Base-by-base conservation (phyloP, 257 asterid genomes). In the Paraleonurus japonicus region DNA sequence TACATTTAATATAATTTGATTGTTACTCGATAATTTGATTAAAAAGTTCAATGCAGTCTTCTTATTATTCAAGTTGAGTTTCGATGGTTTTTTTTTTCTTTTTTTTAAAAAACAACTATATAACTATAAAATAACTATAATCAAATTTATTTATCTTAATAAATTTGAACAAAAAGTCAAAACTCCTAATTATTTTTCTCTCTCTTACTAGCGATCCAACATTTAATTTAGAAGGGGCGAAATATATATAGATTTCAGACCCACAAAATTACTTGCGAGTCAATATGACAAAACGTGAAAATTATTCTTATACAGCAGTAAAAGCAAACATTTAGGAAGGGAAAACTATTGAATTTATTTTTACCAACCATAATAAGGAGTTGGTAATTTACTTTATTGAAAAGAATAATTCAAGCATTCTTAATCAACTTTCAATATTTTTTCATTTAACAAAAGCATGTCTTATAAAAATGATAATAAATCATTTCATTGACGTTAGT, bases 201-300 rank as follows among this genome's bases (percentile, higher is more conserved):
- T n/a, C n/a, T n/a, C n/a, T n/a, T n/a, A n/a, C n/a, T n/a, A 0
- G 72, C 72, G 19, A 24, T n/a, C 24, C 12, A n/a, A 24, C 41
- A 70, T 37, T n/a, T 39, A 57, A 17, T 57, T n/a, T n/a, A 0
- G 4, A 10, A 66, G 39, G 58, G 4, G 20, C 66, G 6, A n/a
- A 7, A 23, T 16, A 28, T n/a, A 23, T 16, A 28, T n/a, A 30
- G 19, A 41, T 67, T 27, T 26, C 33, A 30, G 72, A 19, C 72
- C 72, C 50, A 20, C 51, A 28, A 50, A 17, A 67, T 53, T 57
- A 57, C 58, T 39, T 41, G 55, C 24, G 59, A 19, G 58, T 41
- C 58, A 24, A 70, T 26, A n/a, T 69, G n/a, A 47, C 60, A 2
- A 4, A 19, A 50, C 57, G 11, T n/a, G 57, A 41, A 41, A 41